Conservation (phyloP, 768 basidiomycete genomes). For the Naematelia aurantialba region DNA sequence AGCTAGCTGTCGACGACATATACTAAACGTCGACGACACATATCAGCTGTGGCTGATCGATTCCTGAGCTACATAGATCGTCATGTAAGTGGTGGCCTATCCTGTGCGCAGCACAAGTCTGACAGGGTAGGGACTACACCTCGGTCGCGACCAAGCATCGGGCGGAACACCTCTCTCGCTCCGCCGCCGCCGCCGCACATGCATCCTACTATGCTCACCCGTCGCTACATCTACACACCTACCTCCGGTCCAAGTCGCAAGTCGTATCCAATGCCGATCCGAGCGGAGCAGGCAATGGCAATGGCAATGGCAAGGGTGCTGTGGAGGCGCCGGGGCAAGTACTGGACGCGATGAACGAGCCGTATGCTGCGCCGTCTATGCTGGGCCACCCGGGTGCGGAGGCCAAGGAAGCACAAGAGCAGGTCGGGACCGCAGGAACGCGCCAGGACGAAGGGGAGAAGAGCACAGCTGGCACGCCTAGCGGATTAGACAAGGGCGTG, state of each 20-base stretch:
- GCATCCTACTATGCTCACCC: constrained; percentile 45
- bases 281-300: not conserved
- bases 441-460: constrained; percentile 40
- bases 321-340: constrained; percentile 6
- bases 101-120: no score
- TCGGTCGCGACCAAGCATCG: constrained; percentile 17
- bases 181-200: constrained; percentile 41
- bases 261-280: not conserved
- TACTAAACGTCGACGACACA: no score
- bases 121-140: constrained; percentile 25
- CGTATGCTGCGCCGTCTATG: constrained; percentile 10
- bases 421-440: constrained; percentile 31
- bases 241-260: constrained; percentile 11
- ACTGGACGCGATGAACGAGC: constrained; percentile 20
- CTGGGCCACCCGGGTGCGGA: constrained; percentile 1
- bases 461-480: constrained; percentile 33
- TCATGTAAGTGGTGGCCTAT: no score
- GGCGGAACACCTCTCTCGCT: constrained; percentile 36
- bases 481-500: constrained; percentile 37
- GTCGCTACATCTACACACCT: constrained; percentile 34
- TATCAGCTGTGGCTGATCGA: no score
- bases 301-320: not conserved
- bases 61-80: no score
- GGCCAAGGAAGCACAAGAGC: constrained; percentile 1
- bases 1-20: no score